Conservation (phyloP, 768 basidiomycete species). For the Hygrophorus pudorinus region DNA sequence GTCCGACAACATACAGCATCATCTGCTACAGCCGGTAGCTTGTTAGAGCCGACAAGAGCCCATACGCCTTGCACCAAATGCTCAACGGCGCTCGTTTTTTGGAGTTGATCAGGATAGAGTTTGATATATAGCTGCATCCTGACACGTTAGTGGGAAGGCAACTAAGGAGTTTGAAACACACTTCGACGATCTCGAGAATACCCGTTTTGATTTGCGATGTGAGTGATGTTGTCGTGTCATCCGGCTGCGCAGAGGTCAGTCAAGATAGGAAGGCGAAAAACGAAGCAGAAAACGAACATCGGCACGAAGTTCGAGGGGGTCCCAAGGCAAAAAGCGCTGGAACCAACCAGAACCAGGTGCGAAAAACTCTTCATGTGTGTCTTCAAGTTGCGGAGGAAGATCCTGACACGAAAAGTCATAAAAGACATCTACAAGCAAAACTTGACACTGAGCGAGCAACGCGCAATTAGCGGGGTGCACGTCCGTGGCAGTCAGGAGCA, state of each 20-base stretch:
- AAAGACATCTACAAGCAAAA: conserved; percentile 77
- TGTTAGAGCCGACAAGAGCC: conserved; percentile 69
- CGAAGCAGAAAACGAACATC: conserved; percentile 42
- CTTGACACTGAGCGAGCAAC: conserved; percentile 62
- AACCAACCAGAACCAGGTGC: conserved; percentile 60
- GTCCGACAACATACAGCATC: conserved; percentile 46
- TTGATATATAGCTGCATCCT: conserved; percentile 63
- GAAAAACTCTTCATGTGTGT: conserved; percentile 78
- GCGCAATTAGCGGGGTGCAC: conserved; percentile 30
- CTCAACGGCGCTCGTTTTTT: conserved; percentile 51
- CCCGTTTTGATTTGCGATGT: conserved; percentile 84
- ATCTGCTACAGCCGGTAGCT: conserved; percentile 59
- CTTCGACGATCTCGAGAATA: conserved; percentile 87
- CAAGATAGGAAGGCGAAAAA: conserved; percentile 4
- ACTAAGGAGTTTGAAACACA: conserved; percentile 17
- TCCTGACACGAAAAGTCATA: conserved; percentile 95
- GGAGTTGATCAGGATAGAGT: conserved; percentile 70
- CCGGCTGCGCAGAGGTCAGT: conserved; percentile 36
- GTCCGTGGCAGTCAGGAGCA: conserved; percentile 34
- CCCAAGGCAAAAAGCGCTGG: conserved; percentile 74
- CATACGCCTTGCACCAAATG: conserved; percentile 85
- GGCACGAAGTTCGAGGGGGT: conserved; percentile 53
- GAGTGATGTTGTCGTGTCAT: conserved; percentile 77
- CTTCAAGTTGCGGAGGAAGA: conserved; percentile 89
- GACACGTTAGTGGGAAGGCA: background rate